These are phyloP conservation scores for Acacia crassicarpa DNA, from an alignment of 306 rosid species.

Conservation along the genomic window DNA sequence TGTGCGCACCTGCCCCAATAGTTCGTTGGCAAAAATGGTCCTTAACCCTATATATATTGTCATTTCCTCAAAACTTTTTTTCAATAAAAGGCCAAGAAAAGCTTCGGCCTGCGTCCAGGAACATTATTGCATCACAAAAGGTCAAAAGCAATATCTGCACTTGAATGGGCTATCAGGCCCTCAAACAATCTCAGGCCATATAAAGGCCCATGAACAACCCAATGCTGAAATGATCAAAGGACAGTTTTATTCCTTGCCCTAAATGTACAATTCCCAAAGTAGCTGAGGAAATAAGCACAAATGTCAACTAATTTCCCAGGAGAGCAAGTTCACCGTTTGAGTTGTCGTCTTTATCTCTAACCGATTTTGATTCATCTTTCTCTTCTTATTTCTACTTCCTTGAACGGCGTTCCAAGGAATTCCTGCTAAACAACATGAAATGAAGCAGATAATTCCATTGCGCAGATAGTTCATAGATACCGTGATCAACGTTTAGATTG, in stretches of 20 bases:
- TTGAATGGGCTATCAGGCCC: background rate
- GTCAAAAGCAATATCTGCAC: background rate
- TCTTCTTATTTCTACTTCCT: background rate
- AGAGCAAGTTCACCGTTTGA: background rate
- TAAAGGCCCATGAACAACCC: background rate
- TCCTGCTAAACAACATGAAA: background rate
- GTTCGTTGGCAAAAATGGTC: no score
- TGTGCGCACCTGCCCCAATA: no score
- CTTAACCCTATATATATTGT: no score
- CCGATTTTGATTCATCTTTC: slow-evolving; percentile 3
- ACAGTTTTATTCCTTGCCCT: background rate
- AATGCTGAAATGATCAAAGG: background rate
- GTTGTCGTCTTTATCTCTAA: slow-evolving; percentile 3
- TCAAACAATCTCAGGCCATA: background rate
- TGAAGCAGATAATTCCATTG: background rate
- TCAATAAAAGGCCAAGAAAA: background rate
- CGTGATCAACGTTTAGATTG: background rate
- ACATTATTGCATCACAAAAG: background rate
- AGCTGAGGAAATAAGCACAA: background rate
- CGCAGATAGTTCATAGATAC: background rate
- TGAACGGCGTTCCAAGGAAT: background rate
- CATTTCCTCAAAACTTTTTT: no score
- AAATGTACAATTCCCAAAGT: background rate
- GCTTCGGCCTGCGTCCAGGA: background rate
- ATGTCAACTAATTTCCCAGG: slow-evolving; percentile 6